Evolutionary conservation across 176 grass and related monocot genomes (phyloP).

Genomic region (Lolium multiflorum): DNA sequence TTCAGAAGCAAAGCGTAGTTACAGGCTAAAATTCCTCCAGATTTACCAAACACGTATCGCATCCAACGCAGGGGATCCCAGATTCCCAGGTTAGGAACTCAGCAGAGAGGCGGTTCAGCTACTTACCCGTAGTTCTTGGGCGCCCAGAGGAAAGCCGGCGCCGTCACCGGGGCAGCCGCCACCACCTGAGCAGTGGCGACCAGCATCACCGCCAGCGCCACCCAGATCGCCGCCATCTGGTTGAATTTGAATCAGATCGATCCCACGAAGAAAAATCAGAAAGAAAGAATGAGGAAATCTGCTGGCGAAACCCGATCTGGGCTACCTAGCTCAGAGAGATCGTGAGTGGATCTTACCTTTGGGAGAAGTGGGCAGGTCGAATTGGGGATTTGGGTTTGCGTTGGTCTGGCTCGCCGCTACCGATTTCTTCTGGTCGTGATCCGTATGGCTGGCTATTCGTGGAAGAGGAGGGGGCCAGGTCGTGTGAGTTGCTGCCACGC

Average conservation of each 20-base stretch:
- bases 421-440: no score
- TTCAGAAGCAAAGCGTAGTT: neutral
- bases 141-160: constrained; percentile 83
- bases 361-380: no score
- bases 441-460: no score
- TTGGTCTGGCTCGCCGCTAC: no score
- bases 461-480: no score
- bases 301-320: no score
- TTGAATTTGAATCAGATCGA: constrained; percentile 19
- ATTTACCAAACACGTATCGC: neutral
- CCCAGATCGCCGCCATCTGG: constrained; percentile 48
- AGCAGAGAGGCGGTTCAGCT: neutral
- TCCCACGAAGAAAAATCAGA: neutral
- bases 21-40: neutral
- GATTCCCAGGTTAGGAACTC: constrained; percentile 19
- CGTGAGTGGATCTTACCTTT: no score
- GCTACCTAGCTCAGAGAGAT: no score
- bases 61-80: constrained; percentile 33
- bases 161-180: constrained; percentile 29
- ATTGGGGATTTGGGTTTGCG: no score
- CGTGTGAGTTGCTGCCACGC: no score
- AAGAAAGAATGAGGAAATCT: neutral
- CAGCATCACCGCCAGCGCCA: constrained; percentile 43
- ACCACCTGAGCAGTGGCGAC: constrained; percentile 7
- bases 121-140: constrained; percentile 67